These are phyloP conservation scores for Boletus barrowsii DNA, from an alignment of 768 basidiomycete species.

Conservation along the genomic window DNA sequence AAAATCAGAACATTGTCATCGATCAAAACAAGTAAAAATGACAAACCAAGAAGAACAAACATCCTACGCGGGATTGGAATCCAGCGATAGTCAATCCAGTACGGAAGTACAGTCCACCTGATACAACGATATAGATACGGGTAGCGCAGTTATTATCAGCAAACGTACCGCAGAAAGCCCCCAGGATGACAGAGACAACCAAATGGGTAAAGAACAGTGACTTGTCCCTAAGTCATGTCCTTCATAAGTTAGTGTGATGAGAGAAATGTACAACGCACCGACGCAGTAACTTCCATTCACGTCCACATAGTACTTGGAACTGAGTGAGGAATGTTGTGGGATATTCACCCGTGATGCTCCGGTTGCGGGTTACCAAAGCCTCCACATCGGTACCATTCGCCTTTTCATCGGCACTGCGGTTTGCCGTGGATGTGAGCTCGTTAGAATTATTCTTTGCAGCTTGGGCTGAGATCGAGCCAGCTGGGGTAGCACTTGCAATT, in stretches of 20 bases:
- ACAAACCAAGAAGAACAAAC: constrained; percentile 84
- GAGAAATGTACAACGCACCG: constrained; percentile 39
- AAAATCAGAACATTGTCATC: constrained; percentile 6
- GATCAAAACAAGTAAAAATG: neutral
- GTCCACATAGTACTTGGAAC: constrained; percentile 71
- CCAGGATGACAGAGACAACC: constrained; percentile 63
- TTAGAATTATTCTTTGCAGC: constrained; percentile 3
- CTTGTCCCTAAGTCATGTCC: constrained; percentile 57
- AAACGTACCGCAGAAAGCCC: constrained; percentile 76
- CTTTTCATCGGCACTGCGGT: constrained; percentile 14
- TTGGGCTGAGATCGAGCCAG: constrained; percentile 35
- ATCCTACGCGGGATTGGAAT: constrained; percentile 92
- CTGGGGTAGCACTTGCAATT: constrained; percentile 68
- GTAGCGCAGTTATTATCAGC: neutral
- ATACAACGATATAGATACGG: neutral
- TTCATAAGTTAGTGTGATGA: neutral
- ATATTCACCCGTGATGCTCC: constrained; percentile 38
- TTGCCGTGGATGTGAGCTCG: neutral
- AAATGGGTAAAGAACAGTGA: constrained; percentile 81
- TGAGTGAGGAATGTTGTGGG: constrained; percentile 87
- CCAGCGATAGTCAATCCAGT: constrained; percentile 82
- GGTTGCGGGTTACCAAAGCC: constrained; percentile 16
- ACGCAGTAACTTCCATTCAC: constrained; percentile 82
- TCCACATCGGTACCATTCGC: constrained; percentile 16
- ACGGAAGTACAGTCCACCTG: constrained; percentile 84